Percentiles rank a stretch among this genome's conserved stretches.
Conservation (phyloP, 768 basidiomycete species). For the Tulasnella sp. region DNA sequence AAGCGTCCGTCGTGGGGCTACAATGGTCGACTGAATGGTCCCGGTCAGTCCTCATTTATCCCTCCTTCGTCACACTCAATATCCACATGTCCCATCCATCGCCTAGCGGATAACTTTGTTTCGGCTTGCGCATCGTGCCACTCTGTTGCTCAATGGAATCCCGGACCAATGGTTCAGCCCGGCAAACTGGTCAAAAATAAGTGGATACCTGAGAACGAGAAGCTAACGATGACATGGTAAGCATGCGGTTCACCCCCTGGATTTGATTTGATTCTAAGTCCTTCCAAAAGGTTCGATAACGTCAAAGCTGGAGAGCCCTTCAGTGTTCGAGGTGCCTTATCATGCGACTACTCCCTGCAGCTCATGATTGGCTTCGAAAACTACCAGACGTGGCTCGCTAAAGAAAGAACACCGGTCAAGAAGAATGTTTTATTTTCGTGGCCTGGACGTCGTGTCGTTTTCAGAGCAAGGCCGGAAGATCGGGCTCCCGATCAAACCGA, state of each 20-base stretch:
- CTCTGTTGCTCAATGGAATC: not conserved
- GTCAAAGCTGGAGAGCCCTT: constrained; percentile 5
- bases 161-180: not conserved
- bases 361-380: constrained; percentile 2
- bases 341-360: constrained; percentile 2
- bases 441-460: not conserved
- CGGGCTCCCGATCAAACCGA: not conserved
- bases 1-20: constrained; percentile 8
- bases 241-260: not conserved
- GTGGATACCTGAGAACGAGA: constrained; percentile 9
- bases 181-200: not conserved
- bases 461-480: not conserved
- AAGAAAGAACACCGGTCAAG: not conserved
- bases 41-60: not conserved
- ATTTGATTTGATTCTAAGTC: not conserved
- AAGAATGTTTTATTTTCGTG: not conserved
- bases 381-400: not conserved
- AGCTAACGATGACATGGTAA: constrained; percentile 5
- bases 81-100: no score
- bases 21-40: constrained; percentile 11
- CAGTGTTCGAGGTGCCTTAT: not conserved
- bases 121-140: constrained; percentile 7
- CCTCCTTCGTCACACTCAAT: no score
- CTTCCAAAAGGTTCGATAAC: not conserved
- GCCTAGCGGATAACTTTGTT: no score